A percentile compares a stretch with the other conserved stretches of the same genome.
These are phyloP conservation scores for Taxillus chinensis DNA, from an alignment of 164 flowering plant species.

Conservation along the genomic window DNA sequence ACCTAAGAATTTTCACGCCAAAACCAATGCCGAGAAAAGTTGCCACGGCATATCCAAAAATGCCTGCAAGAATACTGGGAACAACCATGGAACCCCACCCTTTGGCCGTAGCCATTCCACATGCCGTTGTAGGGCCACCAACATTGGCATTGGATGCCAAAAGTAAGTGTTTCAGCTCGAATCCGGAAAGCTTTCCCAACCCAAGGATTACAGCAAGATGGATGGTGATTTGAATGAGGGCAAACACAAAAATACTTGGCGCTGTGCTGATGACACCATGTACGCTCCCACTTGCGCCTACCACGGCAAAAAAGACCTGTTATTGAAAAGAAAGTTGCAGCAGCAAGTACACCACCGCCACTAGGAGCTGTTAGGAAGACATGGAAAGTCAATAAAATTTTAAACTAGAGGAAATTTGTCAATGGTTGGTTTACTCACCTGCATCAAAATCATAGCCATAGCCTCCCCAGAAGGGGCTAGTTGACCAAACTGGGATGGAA, in stretches of 20 bases:
- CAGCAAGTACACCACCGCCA: too few species aligned
- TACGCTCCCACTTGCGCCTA: conserved; percentile 83
- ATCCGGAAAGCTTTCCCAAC: conserved; percentile 51
- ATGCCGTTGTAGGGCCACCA: conserved; percentile 94
- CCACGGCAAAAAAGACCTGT: conserved; percentile 78
- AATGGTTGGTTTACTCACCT: conserved; percentile 29
- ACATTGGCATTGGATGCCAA: conserved; percentile 91
- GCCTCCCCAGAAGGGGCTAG: conserved; percentile 82
- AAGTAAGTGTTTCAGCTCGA: conserved; percentile 59
- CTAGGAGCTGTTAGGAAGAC: too few species aligned
- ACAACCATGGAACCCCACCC: conserved; percentile 80
- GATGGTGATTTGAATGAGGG: conserved; percentile 56
- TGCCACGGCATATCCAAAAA: conserved; percentile 72
- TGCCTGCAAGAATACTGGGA: conserved; percentile 83
- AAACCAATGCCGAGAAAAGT: conserved; percentile 87
- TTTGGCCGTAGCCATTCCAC: conserved; percentile 91
- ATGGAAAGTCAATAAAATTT: too few species aligned
- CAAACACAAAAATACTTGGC: conserved; percentile 80
- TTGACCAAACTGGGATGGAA: conserved; percentile 41
- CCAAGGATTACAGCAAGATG: conserved; percentile 73
- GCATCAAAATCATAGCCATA: conserved; percentile 62
- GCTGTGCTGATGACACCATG: conserved; percentile 69
- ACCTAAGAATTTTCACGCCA: conserved; percentile 50
- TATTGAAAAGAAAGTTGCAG: neutral
- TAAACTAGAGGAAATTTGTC: too few species aligned